Evolutionary conservation across 805 yeast species (phyloP).

Genomic region (Torulaspora gathmanii): DNA sequence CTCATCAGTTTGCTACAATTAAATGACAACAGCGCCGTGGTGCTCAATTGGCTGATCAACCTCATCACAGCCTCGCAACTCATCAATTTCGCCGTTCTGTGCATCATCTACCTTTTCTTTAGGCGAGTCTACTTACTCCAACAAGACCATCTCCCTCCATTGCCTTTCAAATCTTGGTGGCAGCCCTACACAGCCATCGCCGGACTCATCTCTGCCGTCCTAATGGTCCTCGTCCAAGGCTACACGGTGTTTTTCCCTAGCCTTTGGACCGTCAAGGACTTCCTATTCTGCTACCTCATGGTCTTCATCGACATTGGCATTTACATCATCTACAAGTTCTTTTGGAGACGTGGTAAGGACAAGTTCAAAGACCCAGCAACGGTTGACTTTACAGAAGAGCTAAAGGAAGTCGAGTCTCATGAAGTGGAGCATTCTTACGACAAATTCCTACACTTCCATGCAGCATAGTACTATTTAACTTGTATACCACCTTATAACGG

Average conservation of each 20-base stretch:
- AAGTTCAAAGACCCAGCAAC: slow-evolving; percentile 43
- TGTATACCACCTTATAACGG: not conserved
- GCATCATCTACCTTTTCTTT: slow-evolving; percentile 57
- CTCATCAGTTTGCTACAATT: slow-evolving; percentile 62
- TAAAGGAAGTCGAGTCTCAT: slow-evolving; percentile 56
- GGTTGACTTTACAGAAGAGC: slow-evolving; percentile 51
- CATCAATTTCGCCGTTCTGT: slow-evolving; percentile 54
- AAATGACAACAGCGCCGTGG: slow-evolving; percentile 53
- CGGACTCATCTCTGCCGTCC: slow-evolving; percentile 43
- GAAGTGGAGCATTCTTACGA: slow-evolving; percentile 36
- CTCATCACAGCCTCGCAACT: slow-evolving; percentile 67
- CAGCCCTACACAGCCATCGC: slow-evolving; percentile 57
- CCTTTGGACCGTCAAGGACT: slow-evolving; percentile 54
- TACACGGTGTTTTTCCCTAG: slow-evolving; percentile 67
- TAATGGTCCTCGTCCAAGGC: slow-evolving; percentile 60
- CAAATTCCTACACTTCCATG: slow-evolving; percentile 18
- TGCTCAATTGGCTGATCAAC: slow-evolving; percentile 67
- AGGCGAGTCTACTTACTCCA: slow-evolving; percentile 55
- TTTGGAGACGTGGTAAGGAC: slow-evolving; percentile 41
- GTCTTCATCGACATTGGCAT: slow-evolving; percentile 51
- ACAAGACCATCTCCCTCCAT: slow-evolving; percentile 37
- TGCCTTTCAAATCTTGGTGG: slow-evolving; percentile 51
- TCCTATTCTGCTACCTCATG: slow-evolving; percentile 69
- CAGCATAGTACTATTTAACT: not conserved
- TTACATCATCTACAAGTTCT: slow-evolving; percentile 49